Evolutionary conservation across 257 asterid genomes (phyloP).

Genomic region (Jacaranda copaia): DNA sequence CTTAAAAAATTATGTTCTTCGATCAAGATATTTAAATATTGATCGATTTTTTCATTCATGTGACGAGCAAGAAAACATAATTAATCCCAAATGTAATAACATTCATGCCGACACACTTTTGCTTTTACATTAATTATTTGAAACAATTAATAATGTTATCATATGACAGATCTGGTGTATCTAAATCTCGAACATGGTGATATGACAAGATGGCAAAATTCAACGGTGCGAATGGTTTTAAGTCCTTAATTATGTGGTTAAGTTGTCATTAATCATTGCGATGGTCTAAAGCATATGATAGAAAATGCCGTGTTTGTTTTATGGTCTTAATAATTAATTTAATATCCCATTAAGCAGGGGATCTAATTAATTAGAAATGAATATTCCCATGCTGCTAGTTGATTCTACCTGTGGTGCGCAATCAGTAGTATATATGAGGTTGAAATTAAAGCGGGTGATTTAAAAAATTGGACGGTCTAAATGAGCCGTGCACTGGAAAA

Average conservation of each 20-base stretch:
- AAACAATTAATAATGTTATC: slow-evolving; percentile 7
- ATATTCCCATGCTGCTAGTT: background rate
- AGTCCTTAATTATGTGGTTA: background rate
- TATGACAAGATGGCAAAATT: slow-evolving; percentile 20
- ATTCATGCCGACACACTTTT: background rate
- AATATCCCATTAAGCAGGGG: background rate
- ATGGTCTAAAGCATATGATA: slow-evolving; percentile 1
- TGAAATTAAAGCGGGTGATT: background rate
- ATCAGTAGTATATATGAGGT: background rate
- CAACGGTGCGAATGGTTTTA: slow-evolving; percentile 16
- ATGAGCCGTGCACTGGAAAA: slow-evolving; percentile 25
- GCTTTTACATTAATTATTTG: background rate
- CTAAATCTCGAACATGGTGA: background rate
- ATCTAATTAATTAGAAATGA: background rate
- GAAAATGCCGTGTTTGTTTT: background rate
- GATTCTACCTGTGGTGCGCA: background rate
- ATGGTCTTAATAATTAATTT: background rate
- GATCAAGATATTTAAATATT: background rate
- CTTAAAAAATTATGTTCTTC: background rate
- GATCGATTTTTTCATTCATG: background rate
- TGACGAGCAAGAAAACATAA: background rate
- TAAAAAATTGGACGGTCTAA: slow-evolving; percentile 35
- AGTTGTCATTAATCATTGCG: slow-evolving; percentile 25
- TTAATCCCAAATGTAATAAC: background rate
- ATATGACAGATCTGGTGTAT: background rate